These are phyloP conservation scores for Lachnellula occidentalis DNA, from an alignment of 2,329 filamentous ascomycete genomes.

Conservation along the genomic window DNA sequence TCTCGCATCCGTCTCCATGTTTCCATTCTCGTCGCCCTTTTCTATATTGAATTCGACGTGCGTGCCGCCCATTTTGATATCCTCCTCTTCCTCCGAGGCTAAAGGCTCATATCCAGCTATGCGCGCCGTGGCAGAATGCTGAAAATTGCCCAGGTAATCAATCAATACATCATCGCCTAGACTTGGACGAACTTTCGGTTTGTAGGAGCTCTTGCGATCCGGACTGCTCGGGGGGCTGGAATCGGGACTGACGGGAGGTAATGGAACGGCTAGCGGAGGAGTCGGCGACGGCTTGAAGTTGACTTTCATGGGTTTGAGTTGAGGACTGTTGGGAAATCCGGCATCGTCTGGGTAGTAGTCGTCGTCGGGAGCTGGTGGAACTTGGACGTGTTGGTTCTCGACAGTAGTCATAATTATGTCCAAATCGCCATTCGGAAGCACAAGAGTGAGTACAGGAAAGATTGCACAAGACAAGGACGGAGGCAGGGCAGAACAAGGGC, in stretches of 20 bases:
- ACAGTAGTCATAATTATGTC: conserved; percentile 22
- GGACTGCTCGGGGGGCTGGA: conserved; percentile 27
- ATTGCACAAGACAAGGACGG: neutral
- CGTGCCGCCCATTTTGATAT: conserved; percentile 23
- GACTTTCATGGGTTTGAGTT: conserved; percentile 37
- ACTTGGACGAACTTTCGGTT: conserved; percentile 33
- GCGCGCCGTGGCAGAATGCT: conserved; percentile 58
- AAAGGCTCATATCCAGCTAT: conserved; percentile 50
- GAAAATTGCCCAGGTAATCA: conserved; percentile 55
- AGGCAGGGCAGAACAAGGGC: no score
- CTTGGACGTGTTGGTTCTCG: conserved; percentile 11
- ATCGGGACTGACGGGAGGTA: conserved; percentile 40
- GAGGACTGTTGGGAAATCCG: conserved; percentile 37
- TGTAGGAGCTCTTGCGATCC: conserved; percentile 19
- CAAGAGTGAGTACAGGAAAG: conserved; percentile 6
- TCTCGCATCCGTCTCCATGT: conserved; percentile 18
- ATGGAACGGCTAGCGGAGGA: conserved; percentile 41
- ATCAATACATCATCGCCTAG: conserved; percentile 66
- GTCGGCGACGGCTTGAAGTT: conserved; percentile 47
- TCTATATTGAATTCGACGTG: conserved; percentile 22
- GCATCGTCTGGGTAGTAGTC: conserved; percentile 46
- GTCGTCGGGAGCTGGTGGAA: conserved; percentile 20
- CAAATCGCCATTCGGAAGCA: conserved; percentile 22
- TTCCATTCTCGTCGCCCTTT: conserved; percentile 24
- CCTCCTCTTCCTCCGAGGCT: conserved; percentile 40